Conservation (phyloP, 352 stramenopile genomes). For the Phytophthora multivora region DNA sequence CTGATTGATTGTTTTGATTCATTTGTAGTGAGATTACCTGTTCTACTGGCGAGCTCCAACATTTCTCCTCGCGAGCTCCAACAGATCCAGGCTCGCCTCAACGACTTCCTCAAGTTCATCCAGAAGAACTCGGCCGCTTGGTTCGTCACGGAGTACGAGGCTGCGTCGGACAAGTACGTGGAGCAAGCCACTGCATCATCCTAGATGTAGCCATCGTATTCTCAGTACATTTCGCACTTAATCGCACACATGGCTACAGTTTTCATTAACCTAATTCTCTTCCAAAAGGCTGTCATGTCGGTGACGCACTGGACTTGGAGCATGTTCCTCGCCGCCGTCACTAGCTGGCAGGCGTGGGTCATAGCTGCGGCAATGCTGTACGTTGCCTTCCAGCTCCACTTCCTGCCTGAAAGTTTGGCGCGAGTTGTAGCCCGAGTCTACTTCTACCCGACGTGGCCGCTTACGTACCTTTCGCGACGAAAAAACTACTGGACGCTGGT, state of each 20-base stretch:
- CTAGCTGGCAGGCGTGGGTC: slow-evolving; percentile 34
- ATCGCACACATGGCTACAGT: background rate
- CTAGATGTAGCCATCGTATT: slow-evolving; percentile 17
- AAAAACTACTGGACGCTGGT: slow-evolving; percentile 91
- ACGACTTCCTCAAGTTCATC: slow-evolving; percentile 85
- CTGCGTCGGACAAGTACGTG: slow-evolving; percentile 57
- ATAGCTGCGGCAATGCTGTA: slow-evolving; percentile 44
- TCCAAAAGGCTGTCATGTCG: background rate
- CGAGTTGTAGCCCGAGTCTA: slow-evolving; percentile 77
- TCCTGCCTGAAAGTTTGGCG: slow-evolving; percentile 77
- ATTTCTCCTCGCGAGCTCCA: slow-evolving; percentile 60
- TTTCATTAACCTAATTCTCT: slow-evolving; percentile 5
- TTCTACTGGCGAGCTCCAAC: slow-evolving; percentile 68
- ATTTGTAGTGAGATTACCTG: slow-evolving; percentile 73
- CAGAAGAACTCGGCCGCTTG: slow-evolving; percentile 77
- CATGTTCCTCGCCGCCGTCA: slow-evolving; percentile 20
- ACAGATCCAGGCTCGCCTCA: slow-evolving; percentile 76
- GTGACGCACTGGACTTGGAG: slow-evolving; percentile 20
- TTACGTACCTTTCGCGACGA: slow-evolving; percentile 90
- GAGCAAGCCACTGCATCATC: slow-evolving; percentile 40
- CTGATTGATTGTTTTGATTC: background rate
- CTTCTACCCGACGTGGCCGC: slow-evolving; percentile 94
- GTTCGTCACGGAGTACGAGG: slow-evolving; percentile 74
- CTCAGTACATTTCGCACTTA: slow-evolving; percentile 14
- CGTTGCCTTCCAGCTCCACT: slow-evolving; percentile 91